These are phyloP conservation scores for Eucalyptus tenuipes DNA, from an alignment of 345 rosid species.

Conservation along the genomic window DNA sequence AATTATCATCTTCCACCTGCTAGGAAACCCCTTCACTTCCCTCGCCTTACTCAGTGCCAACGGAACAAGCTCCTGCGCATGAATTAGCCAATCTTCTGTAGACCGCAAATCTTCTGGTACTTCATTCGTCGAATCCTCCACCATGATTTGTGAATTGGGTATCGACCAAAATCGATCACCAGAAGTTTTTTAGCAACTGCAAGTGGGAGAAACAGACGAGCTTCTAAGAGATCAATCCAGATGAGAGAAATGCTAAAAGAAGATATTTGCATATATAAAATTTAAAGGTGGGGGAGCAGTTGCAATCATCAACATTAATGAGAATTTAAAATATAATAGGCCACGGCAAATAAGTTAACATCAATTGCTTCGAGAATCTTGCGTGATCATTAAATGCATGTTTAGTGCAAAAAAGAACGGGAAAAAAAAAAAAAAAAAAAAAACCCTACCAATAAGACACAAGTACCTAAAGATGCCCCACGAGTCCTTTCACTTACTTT, in stretches of 20 bases:
- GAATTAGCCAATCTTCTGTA: conserved; percentile 65
- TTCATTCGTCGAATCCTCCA: conserved; percentile 21
- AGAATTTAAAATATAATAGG: conserved; percentile 8
- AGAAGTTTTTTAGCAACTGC: neutral
- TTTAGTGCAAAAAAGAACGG: neutral
- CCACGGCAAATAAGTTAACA: conserved; percentile 17
- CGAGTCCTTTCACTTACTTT: conserved; percentile 31
- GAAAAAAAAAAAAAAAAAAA: neutral
- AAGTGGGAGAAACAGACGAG: conserved; percentile 1
- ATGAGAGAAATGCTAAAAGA: neutral
- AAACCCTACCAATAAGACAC: conserved; percentile 22
- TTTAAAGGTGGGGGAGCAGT: conserved; percentile 51
- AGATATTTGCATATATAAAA: conserved; percentile 10
- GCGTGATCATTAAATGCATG: conserved; percentile 32
- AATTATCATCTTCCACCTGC: conserved; percentile 81
- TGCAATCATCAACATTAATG: conserved; percentile 19
- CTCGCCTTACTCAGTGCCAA: conserved; percentile 42
- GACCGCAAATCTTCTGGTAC: conserved; percentile 15
- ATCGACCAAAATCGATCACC: conserved; percentile 2
- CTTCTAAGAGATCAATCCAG: conserved; percentile 8
- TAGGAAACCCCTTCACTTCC: conserved; percentile 56
- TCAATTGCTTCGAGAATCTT: conserved; percentile 48
- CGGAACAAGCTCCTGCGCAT: conserved; percentile 67
- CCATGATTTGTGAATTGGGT: conserved; percentile 23
- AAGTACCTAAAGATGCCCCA: conserved; percentile 24